Percentiles rank a stretch among this genome's conserved stretches.
These are phyloP conservation scores for Camelina laxa DNA, from an alignment of 345 rosid species.

Conservation along the genomic window DNA sequence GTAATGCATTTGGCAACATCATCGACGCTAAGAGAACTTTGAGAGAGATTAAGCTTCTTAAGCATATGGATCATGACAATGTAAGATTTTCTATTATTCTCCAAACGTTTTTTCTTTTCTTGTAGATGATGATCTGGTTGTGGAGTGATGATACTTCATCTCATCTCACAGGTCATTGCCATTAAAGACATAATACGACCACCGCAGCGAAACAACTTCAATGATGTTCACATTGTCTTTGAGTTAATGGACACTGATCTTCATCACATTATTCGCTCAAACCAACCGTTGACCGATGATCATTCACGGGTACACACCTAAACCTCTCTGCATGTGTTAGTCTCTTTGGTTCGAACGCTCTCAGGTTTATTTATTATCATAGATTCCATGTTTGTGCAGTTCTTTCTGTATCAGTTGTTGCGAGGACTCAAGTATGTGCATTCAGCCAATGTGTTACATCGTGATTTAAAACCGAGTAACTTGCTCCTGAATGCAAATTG, in stretches of 20 bases:
- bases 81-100: conserved; percentile 39
- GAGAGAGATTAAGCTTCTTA: conserved; percentile 87
- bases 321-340: not conserved
- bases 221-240: conserved; percentile 80
- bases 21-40: conserved; percentile 46
- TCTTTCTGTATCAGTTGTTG: conserved; percentile 81
- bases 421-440: conserved; percentile 93
- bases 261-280: conserved; percentile 76
- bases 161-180: conserved; percentile 60
- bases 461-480: conserved; percentile 54
- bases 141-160: not conserved
- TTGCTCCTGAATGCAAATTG: conserved; percentile 82
- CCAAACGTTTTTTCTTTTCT: not conserved
- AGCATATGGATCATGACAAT: conserved; percentile 91
- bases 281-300: conserved; percentile 76
- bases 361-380: not conserved
- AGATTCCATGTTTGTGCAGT: conserved; percentile 54
- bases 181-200: conserved; percentile 83
- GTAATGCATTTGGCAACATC: conserved; percentile 84
- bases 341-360: not conserved
- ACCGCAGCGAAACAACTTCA: conserved; percentile 77
- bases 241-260: conserved; percentile 60
- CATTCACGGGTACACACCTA: conserved; percentile 74
- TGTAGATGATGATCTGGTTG: not conserved
- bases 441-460: conserved; percentile 89